Percentiles rank a stretch among this genome's conserved stretches.
phyloP scores from a whole-genome alignment of 352 stramenopile species.

The Aphanomyces euteiches region DNA sequence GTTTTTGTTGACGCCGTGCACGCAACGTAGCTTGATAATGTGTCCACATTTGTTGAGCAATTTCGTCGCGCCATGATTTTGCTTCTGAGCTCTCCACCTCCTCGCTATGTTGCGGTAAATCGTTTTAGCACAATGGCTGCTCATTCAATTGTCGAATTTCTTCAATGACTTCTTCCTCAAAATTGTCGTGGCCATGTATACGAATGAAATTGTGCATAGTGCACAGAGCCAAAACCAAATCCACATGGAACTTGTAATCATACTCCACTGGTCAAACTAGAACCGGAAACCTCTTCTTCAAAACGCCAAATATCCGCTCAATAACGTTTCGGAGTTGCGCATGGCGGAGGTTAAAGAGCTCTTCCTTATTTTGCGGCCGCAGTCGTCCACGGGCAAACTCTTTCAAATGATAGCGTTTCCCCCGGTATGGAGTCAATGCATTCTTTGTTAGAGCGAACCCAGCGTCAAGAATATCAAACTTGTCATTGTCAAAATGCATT shows the following conservation, averaged over 20 bases:
- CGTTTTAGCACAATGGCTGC: background rate
- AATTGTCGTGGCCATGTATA: background rate
- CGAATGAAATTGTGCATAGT: background rate
- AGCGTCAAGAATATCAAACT: too few species aligned
- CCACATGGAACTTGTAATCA: background rate
- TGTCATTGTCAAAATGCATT: too few species aligned
- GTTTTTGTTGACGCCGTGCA: background rate
- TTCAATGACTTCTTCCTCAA: background rate
- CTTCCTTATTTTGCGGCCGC: background rate
- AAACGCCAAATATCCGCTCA: background rate
- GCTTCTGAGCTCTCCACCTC: background rate
- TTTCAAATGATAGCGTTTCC: constrained; percentile 3
- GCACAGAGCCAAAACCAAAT: background rate
- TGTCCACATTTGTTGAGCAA: background rate
- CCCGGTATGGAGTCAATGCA: background rate
- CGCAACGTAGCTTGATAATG: background rate
- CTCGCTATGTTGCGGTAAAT: background rate
- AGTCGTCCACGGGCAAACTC: background rate
- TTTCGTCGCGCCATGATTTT: background rate
- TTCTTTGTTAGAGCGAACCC: background rate
- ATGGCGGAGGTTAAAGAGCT: background rate
- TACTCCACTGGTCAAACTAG: background rate
- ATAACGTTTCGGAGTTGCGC: background rate
- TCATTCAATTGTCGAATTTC: background rate
- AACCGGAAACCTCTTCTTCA: background rate